Base-by-base conservation (phyloP, 106 monocot genomes). In the Cymbidium sinense region DNA sequence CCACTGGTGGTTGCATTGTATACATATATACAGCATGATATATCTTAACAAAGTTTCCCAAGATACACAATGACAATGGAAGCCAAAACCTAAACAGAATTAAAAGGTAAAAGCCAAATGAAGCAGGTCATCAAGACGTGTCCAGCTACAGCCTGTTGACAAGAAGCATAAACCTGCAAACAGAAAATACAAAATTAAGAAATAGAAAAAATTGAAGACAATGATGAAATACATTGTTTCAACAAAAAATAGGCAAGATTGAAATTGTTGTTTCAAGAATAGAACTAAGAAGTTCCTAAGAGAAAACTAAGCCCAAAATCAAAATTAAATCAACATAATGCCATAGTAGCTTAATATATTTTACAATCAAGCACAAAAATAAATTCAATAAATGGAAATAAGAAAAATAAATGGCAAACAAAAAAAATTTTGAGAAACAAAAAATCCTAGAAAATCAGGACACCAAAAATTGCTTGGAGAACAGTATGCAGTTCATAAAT, bases 1-100 rank as follows among this genome's bases (percentile, higher is more conserved):
- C 75, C 77, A 81, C 77, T 47, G 74, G 83, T 76, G 83, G 83
- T 87, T 77, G 86, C 80, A 83, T 83, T 83, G 85, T 75, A 90
- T 81, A 86, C 52, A 84, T 67, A 72, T 79, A 88, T 88, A 91
- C 90, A 90, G 83, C 78, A 85, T 82, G 64, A 77, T 88, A 79
- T 69, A 70, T 84, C 82, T 81, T 74, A 90, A 83, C 78, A 81
- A 78, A 86, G 27, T 50, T 81, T 84, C 77, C 81, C 77, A 84
- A 83, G 83, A 85, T 88, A 90, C 80, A 93, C 81, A 82, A 86
- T 81, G 80, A 35, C 74, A 79, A 82, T 39, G 76, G 82, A 84
- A 78, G 84, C 79, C 83, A 83, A 90, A 87, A 84, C 64, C 81
- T 79, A 87, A 88, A 83, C 70, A 76, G 58, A 76, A 80, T 82